Base-by-base conservation (phyloP, 163 green algal species). In the Botryococcus braunii region DNA sequence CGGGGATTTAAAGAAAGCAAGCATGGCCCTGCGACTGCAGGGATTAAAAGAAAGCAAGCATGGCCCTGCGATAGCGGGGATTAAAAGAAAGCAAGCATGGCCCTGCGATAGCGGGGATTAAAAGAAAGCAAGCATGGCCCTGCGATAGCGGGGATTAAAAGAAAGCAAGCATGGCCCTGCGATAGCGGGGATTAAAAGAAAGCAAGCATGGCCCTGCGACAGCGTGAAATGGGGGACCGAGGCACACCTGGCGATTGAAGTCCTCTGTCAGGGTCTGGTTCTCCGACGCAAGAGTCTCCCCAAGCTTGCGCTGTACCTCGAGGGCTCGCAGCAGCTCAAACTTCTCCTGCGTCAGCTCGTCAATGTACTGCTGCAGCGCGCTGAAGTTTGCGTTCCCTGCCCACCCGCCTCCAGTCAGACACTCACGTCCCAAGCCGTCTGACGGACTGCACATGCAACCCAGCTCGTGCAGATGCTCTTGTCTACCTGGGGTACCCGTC, bases 301-400 rank as follows among this genome's bases (percentile, higher is more conserved):
- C 75, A 29, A 89, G 63, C 31, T 70, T 65, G 59, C 56, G 70
- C 67, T 88, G 79, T 71, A 79, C 57, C 38, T 82, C 65, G 66
- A 91, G 73, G 4, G 84, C 84, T 0, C 88, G 77, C 69, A 79
- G 59, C 58, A 95, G 72, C 66, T 86, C 77, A 55, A 92, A 86
- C 76, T 93, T 92, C 78, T 95, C 86, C 37, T 77, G 65, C 4
- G 89, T 95, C 48, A 96, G 77, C 65, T 92, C 81, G 65, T 92
- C 87, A 40, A 96, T 95, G 74, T 95, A 83, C 60, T 85, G 69
- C 77, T 95, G 84, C 65, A 93, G 76, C 27, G 73, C 66, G 13
- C 68, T 64, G 48, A 91, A 90, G 47, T 83, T 62, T 38, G 9
- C 11, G 59, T 50, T 34, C 21, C 7, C 36, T 66, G 23, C 35